Conservation (phyloP, 176 grass and related monocot genomes). For the Saccharum spontaneum region DNA sequence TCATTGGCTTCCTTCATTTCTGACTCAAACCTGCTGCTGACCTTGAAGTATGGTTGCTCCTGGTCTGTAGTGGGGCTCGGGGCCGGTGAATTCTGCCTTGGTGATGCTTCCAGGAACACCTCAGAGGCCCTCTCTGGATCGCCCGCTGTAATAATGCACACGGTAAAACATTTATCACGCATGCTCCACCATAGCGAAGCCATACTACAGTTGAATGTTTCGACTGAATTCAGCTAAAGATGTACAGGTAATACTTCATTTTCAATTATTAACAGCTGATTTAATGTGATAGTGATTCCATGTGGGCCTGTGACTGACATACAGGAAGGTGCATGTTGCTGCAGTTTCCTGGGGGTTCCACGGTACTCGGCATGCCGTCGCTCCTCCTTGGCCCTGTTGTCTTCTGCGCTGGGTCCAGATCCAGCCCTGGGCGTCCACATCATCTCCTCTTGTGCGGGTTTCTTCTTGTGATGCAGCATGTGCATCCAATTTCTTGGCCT, state of each 20-base stretch:
- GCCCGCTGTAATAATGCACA: conserved; percentile 26
- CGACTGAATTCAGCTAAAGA: conserved; percentile 27
- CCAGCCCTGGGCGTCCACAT: conserved; percentile 59
- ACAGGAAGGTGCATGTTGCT: conserved; percentile 12
- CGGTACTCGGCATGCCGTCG: not conserved
- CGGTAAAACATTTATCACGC: conserved; percentile 3
- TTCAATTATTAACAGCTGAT: not conserved
- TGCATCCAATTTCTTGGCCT: conserved; percentile 78
- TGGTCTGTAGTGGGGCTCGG: conserved; percentile 36
- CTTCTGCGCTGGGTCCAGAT: conserved; percentile 32
- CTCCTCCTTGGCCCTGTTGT: conserved; percentile 8
- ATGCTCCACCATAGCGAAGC: not conserved
- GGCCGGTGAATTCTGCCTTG: conserved; percentile 34
- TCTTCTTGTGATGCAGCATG: conserved; percentile 66
- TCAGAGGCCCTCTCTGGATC: conserved; percentile 26
- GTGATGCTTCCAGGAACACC: conserved; percentile 39
- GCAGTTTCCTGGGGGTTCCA: conserved; percentile 33
- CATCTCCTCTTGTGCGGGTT: conserved; percentile 44
- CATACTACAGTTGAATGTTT: not conserved
- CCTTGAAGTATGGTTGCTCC: conserved; percentile 48
- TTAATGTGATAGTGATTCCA: not conserved
- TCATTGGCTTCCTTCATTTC: conserved; percentile 66
- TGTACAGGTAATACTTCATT: not conserved
- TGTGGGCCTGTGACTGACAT: conserved; percentile 5
- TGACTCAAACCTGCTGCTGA: conserved; percentile 63